Evolutionary conservation across 2,329 filamentous ascomycete genomes (phyloP).

Genomic region (Orbilia blumenaviensis): DNA sequence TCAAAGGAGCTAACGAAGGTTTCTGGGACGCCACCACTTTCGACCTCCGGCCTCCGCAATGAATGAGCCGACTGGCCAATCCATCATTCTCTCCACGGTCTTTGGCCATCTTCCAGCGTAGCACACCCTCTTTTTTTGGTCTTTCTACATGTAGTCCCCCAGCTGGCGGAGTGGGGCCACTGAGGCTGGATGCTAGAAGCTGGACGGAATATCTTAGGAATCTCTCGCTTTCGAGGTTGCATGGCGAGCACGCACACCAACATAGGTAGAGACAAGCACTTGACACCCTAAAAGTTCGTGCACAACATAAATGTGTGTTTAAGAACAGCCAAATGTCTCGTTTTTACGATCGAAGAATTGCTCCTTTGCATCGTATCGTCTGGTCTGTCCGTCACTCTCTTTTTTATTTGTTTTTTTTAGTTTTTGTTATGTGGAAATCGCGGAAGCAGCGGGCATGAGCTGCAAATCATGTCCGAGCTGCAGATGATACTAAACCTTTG

Average conservation of each 20-base stretch:
- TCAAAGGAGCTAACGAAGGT: background rate
- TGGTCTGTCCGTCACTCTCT: background rate
- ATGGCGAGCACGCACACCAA: conserved; percentile 14
- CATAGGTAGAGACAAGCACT: background rate
- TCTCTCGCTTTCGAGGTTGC: conserved; percentile 36
- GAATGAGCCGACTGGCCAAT: conserved; percentile 41
- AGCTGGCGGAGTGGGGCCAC: conserved; percentile 25
- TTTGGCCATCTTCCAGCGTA: background rate
- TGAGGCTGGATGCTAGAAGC: conserved; percentile 30
- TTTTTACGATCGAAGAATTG: conserved; percentile 1
- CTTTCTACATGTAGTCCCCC: too few species aligned
- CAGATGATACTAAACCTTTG: too few species aligned
- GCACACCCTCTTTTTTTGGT: background rate
- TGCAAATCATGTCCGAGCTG: conserved; percentile 6
- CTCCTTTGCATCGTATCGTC: background rate
- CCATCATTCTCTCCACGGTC: conserved; percentile 3
- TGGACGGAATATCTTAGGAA: conserved; percentile 54
- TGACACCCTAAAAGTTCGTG: background rate
- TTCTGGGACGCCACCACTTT: conserved; percentile 48
- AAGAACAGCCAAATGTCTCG: conserved; percentile 24
- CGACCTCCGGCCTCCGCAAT: conserved; percentile 43
- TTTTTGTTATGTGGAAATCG: background rate
- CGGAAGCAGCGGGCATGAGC: background rate
- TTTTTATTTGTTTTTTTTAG: background rate
- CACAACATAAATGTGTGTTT: conserved; percentile 13